Conservation (phyloP, 2,329 filamentous ascomycete species). For the Fusarium camptoceras region DNA sequence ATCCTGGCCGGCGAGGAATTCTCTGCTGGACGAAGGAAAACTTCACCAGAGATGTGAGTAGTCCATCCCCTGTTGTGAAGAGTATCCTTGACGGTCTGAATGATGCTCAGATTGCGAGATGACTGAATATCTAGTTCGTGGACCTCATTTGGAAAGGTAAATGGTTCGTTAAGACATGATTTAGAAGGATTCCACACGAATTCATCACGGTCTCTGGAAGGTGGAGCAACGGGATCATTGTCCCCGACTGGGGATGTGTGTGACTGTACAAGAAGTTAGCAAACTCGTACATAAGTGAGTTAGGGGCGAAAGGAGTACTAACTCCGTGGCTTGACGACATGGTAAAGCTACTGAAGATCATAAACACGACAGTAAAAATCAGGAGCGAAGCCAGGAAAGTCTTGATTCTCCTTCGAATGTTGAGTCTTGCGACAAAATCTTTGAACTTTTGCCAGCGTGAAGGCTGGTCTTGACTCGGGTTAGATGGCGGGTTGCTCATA, state of each 20-base stretch:
- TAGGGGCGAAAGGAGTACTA: constrained; percentile 1
- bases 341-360: constrained; percentile 44
- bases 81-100: constrained; percentile 51
- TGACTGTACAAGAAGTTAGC: constrained; percentile 16
- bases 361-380: constrained; percentile 50
- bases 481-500: constrained; percentile 54
- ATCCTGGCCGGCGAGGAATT: constrained; percentile 52
- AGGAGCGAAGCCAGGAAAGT: constrained; percentile 49
- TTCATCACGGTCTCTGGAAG: constrained; percentile 34
- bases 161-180: constrained; percentile 43
- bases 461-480: constrained; percentile 28
- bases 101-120: constrained; percentile 54
- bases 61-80: constrained; percentile 35
- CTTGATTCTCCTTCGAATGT: constrained; percentile 47
- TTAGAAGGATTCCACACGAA: constrained; percentile 46
- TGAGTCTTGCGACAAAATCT: constrained; percentile 30
- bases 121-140: constrained; percentile 48
- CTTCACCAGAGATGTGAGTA: constrained; percentile 58
- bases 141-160: background rate
- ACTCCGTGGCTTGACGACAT: constrained; percentile 45
- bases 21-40: constrained; percentile 57
- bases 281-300: background rate
- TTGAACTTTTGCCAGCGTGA: constrained; percentile 50
- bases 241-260: constrained; percentile 36
- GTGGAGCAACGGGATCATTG: constrained; percentile 43